Evolutionary conservation across 768 basidiomycete species (phyloP).

Genomic region (Calocybe gangraenosa): DNA sequence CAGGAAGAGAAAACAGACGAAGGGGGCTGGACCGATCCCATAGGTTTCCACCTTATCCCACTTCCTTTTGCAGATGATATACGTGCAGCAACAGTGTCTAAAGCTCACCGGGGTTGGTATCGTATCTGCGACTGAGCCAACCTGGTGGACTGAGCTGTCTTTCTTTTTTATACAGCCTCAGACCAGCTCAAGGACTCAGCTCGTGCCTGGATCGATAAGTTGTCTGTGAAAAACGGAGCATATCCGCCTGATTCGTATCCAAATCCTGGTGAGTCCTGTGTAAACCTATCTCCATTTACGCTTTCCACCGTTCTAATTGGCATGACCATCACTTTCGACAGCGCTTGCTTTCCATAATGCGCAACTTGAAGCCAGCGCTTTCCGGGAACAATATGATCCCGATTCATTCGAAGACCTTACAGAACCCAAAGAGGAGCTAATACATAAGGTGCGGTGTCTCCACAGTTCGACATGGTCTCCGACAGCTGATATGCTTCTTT

Average conservation of each 20-base stretch:
- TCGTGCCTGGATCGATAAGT: constrained; percentile 69
- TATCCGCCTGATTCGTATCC: constrained; percentile 90
- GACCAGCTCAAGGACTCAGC: constrained; percentile 67
- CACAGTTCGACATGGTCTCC: constrained; percentile 30
- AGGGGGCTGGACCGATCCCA: constrained; percentile 75
- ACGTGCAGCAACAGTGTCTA: constrained; percentile 67
- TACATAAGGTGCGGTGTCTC: constrained; percentile 60
- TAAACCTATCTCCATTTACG: constrained; percentile 2
- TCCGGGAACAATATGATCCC: constrained; percentile 83
- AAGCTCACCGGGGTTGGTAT: constrained; percentile 55
- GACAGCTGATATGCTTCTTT: constrained; percentile 8
- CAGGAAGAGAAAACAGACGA: constrained; percentile 71
- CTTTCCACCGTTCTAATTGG: constrained; percentile 2
- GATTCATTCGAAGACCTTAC: constrained; percentile 81
- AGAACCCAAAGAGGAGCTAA: constrained; percentile 67
- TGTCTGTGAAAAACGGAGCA: constrained; percentile 70
- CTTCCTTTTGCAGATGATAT: constrained; percentile 97
- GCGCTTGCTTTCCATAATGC: constrained; percentile 87
- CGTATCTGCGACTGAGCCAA: constrained; percentile 4
- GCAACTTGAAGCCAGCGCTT: constrained; percentile 88
- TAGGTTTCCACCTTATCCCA: constrained; percentile 90
- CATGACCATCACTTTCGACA: constrained; percentile 23
- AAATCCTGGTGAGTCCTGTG: constrained; percentile 70
- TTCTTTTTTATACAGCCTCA: constrained; percentile 49
- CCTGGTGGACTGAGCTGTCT: constrained; percentile 5